phyloP scores from a whole-genome alignment of 2,329 filamentous ascomycete genomes.

The Alternaria sp. region DNA sequence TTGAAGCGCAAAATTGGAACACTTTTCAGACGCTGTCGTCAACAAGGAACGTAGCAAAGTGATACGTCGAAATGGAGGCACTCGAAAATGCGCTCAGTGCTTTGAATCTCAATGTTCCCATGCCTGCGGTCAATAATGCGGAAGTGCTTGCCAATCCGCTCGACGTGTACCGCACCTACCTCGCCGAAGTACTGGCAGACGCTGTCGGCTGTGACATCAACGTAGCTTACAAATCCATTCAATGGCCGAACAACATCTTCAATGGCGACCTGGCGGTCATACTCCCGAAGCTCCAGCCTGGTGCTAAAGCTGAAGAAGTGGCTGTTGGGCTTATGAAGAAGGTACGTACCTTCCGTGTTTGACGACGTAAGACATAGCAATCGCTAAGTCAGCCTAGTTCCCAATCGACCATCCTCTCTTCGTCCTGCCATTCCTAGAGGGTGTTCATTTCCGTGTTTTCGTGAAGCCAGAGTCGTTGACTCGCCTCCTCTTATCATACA shows the following conservation, averaged over 20 bases:
- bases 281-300: constrained; percentile 35
- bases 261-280: constrained; percentile 38
- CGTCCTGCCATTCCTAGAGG: constrained; percentile 64
- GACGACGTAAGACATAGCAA: not conserved
- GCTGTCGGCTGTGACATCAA: constrained; percentile 22
- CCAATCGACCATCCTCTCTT: constrained; percentile 71
- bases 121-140: no score
- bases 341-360: constrained; percentile 10
- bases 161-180: constrained; percentile 31
- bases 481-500: constrained; percentile 67
- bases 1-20: no score
- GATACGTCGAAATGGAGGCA: no score
- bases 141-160: constrained; percentile 30
- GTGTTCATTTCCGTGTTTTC: constrained; percentile 72
- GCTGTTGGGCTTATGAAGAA: constrained; percentile 32
- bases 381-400: constrained; percentile 53
- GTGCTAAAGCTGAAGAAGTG: constrained; percentile 24
- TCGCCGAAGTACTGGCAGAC: constrained; percentile 27
- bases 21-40: no score
- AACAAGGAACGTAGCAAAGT: no score
- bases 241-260: constrained; percentile 39
- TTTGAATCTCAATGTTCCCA: no score
- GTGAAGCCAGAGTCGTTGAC: constrained; percentile 66
- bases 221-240: constrained; percentile 32
- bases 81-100: no score